Conservation (phyloP, 257 asterid genomes). For the Thymus mandschuricus region DNA sequence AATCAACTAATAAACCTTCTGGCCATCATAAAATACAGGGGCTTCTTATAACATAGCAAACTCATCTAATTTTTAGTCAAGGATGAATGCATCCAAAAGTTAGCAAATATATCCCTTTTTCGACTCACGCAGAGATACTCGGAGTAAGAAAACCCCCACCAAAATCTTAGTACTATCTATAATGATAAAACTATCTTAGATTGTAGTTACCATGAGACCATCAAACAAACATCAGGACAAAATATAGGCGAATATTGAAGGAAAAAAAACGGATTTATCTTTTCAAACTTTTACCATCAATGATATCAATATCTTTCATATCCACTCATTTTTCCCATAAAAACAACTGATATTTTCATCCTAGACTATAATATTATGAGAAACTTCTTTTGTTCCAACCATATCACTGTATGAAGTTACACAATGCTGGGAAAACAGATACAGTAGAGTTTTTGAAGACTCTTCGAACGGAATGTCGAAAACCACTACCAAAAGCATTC, state of each 20-base stretch:
- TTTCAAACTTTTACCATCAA: too few relatives aligned
- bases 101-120: background rate
- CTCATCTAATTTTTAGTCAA: background rate
- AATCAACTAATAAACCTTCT: conserved; percentile 6
- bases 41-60: background rate
- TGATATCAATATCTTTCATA: too few relatives aligned
- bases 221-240: too few relatives aligned
- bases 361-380: background rate
- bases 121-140: background rate
- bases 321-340: too few relatives aligned
- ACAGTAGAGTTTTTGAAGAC: background rate
- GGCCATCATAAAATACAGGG: background rate
- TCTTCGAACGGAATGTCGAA: background rate
- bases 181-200: too few relatives aligned
- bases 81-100: background rate
- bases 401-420: background rate
- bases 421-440: conserved; percentile 5
- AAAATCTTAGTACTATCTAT: too few relatives aligned
- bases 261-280: too few relatives aligned
- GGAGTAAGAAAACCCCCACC: too few relatives aligned
- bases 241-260: too few relatives aligned
- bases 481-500: background rate
- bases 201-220: too few relatives aligned
- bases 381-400: background rate
- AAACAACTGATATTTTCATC: background rate